Percentiles rank a stretch among this genome's conserved stretches.
These are phyloP conservation scores for Blumeriella jaapii DNA, from an alignment of 2,329 filamentous ascomycete genomes.

Conservation along the genomic window DNA sequence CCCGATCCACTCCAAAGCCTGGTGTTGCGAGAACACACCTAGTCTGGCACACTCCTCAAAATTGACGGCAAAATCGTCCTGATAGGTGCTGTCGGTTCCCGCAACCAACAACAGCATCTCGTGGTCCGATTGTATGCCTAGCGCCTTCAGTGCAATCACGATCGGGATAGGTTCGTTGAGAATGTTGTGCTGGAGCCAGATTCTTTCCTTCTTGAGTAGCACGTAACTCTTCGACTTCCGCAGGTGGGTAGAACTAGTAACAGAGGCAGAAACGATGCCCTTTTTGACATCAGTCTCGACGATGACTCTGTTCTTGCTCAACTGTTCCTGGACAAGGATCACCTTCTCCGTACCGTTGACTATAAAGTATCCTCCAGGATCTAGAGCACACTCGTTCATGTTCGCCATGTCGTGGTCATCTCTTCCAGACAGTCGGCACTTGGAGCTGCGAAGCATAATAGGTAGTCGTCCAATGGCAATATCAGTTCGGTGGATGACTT, in stretches of 20 bases:
- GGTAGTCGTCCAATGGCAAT: conserved; percentile 84
- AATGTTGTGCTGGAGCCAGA: conserved; percentile 86
- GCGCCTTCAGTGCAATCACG: conserved; percentile 81
- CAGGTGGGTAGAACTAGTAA: conserved; percentile 93
- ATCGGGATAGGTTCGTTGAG: conserved; percentile 90
- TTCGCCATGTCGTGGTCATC: conserved; percentile 80
- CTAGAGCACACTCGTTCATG: conserved; percentile 90
- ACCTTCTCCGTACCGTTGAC: conserved; percentile 97
- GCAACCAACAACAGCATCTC: conserved; percentile 89
- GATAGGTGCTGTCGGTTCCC: conserved; percentile 76
- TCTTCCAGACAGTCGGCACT: conserved; percentile 76
- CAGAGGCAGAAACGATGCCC: conserved; percentile 85
- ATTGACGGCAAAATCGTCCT: conserved; percentile 91
- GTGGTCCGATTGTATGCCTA: conserved; percentile 87
- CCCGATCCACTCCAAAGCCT: conserved; percentile 89
- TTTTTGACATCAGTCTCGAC: conserved; percentile 91
- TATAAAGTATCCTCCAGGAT: conserved; percentile 96
- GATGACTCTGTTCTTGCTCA: conserved; percentile 98
- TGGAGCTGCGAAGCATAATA: conserved; percentile 93
- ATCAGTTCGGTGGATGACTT: conserved; percentile 60
- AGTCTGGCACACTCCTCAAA: conserved; percentile 84
- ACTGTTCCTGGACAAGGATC: conserved; percentile 93
- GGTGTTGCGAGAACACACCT: conserved; percentile 83
- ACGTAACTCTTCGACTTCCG: conserved; percentile 98
- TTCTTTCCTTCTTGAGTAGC: conserved; percentile 82